These are phyloP conservation scores for Thamnidium elegans DNA, from an alignment of 192 early-diverging fungal species.

Conservation along the genomic window DNA sequence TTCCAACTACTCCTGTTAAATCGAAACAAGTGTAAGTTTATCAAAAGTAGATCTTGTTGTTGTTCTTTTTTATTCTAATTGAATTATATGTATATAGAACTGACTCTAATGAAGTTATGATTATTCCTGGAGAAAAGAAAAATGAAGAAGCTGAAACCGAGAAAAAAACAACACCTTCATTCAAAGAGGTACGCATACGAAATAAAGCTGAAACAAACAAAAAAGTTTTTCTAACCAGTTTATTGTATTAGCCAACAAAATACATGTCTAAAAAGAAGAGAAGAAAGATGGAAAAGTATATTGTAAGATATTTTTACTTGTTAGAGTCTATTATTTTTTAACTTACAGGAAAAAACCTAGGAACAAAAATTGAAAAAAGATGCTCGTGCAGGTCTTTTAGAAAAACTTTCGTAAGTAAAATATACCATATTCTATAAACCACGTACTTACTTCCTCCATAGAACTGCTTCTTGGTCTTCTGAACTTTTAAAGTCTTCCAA, in stretches of 20 bases:
- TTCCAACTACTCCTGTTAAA: not conserved
- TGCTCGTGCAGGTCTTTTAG: slow-evolving; percentile 61
- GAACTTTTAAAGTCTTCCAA: slow-evolving; percentile 67
- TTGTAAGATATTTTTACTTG: slow-evolving; percentile 44
- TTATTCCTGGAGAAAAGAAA: not conserved
- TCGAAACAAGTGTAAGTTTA: not conserved
- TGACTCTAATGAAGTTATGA: slow-evolving; percentile 12
- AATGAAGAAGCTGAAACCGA: not conserved
- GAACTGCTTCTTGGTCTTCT: slow-evolving; percentile 65
- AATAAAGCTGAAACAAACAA: not conserved
- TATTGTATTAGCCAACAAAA: slow-evolving; percentile 18
- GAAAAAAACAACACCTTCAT: not conserved
- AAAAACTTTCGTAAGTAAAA: slow-evolving; percentile 50
- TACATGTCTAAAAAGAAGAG: slow-evolving; percentile 70
- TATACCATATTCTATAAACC: not conserved
- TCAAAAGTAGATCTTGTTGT: not conserved
- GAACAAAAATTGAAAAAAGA: slow-evolving; percentile 83
- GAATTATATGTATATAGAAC: not conserved
- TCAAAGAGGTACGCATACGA: slow-evolving; percentile 3
- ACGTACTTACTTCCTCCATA: slow-evolving; percentile 1
- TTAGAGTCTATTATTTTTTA: not conserved
- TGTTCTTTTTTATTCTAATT: too few relatives aligned
- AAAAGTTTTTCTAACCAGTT: too few relatives aligned
- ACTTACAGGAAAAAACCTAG: slow-evolving; percentile 28
- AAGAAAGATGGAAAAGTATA: slow-evolving; percentile 76